Conservation (phyloP, 1,139 yeast species). For the Kluyveromyces sp. region DNA sequence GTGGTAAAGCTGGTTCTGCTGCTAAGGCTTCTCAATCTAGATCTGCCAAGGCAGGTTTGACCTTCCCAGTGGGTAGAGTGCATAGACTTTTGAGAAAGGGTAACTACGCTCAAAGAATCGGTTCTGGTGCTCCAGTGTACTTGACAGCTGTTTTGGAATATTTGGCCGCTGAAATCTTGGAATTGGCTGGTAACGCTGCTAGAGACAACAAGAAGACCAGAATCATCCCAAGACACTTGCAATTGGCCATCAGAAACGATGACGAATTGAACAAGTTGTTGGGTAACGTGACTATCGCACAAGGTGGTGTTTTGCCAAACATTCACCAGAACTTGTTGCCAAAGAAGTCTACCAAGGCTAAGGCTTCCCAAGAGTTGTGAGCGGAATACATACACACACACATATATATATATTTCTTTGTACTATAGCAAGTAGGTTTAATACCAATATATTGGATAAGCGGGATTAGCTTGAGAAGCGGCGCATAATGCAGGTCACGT, state of each 20-base stretch:
- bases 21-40: constrained; percentile 95
- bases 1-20: constrained; percentile 89
- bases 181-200: constrained; percentile 98
- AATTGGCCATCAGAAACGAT: constrained; percentile 96
- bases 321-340: constrained; percentile 93
- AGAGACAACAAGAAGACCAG: constrained; percentile 97
- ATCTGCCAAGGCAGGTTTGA: constrained; percentile 96
- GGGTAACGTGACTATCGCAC: constrained; percentile 92
- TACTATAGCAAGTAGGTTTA: too few species aligned
- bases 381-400: not conserved
- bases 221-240: constrained; percentile 97
- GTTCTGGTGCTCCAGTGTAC: constrained; percentile 97
- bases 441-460: too few species aligned
- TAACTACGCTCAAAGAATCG: constrained; percentile 98
- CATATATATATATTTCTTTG: too few species aligned
- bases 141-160: constrained; percentile 94
- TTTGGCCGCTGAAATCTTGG: constrained; percentile 93
- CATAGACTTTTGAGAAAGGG: constrained; percentile 97
- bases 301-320: constrained; percentile 98
- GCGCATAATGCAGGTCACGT: too few species aligned
- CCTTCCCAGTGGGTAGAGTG: constrained; percentile 99
- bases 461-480: too few species aligned
- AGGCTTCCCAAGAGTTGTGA: constrained; percentile 83
- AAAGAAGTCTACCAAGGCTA: constrained; percentile 77
- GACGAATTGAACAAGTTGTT: constrained; percentile 90